Evolutionary conservation across 1,139 yeast genomes (phyloP).

Genomic region (Waltiozyma sp.): DNA sequence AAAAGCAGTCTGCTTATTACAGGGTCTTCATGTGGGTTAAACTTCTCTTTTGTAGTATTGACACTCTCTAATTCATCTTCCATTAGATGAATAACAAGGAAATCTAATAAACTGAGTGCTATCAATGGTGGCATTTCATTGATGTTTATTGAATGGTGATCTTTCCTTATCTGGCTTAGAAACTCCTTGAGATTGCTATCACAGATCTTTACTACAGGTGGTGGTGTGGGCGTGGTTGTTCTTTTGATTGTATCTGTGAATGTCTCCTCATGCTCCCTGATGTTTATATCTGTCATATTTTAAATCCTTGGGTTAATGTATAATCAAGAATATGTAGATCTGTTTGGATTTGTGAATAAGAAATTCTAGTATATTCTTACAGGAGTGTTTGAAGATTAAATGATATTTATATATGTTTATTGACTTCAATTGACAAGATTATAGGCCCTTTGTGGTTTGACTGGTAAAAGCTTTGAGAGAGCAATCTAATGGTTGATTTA

Average conservation of each 20-base stretch:
- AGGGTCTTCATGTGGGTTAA: neutral
- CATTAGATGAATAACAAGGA: conserved; percentile 2
- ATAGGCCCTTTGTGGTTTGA: too few species aligned
- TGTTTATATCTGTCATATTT: neutral
- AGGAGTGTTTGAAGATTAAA: too few species aligned
- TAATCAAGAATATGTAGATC: too few species aligned
- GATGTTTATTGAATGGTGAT: neutral
- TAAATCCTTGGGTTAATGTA: too few species aligned
- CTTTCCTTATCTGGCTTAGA: neutral
- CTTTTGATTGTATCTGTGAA: neutral
- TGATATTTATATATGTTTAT: too few species aligned
- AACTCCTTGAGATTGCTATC: neutral
- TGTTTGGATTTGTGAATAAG: too few species aligned
- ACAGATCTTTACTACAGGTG: neutral
- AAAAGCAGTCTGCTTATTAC: neutral
- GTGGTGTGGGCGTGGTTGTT: neutral
- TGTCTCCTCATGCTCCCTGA: neutral
- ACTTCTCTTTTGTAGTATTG: neutral
- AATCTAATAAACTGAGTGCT: conserved; percentile 6
- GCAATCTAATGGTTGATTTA: too few species aligned
- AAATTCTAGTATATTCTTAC: too few species aligned
- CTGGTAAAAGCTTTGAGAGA: too few species aligned
- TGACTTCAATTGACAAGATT: too few species aligned
- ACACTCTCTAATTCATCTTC: neutral
- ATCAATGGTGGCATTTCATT: conserved; percentile 3